phyloP scores from a whole-genome alignment of 2,329 filamentous ascomycete species.

The Ophiostoma ulmi region DNA sequence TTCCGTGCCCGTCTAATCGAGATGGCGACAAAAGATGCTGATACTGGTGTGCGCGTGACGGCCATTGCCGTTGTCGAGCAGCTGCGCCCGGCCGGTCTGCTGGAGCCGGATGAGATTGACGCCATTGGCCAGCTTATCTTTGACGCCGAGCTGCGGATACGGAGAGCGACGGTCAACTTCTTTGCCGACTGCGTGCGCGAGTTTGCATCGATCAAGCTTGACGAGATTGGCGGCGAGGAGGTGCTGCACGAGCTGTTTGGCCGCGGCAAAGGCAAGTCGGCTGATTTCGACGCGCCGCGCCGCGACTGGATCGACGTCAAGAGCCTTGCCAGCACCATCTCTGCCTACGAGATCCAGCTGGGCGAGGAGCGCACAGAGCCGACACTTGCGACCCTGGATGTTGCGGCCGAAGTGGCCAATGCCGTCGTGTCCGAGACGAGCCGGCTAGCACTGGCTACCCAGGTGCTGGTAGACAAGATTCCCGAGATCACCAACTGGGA shows the following conservation, averaged over 20 bases:
- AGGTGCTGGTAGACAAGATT: constrained; percentile 78
- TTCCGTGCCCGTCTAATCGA: constrained; percentile 85
- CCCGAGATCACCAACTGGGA: constrained; percentile 83
- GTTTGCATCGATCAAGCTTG: constrained; percentile 69
- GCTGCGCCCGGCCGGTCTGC: constrained; percentile 74
- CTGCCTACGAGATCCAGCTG: constrained; percentile 70
- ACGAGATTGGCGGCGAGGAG: constrained; percentile 78
- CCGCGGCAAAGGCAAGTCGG: constrained; percentile 55
- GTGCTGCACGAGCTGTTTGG: constrained; percentile 68
- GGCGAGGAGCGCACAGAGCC: constrained; percentile 38
- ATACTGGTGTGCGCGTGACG: constrained; percentile 71
- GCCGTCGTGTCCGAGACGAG: constrained; percentile 62
- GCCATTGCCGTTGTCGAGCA: constrained; percentile 78
- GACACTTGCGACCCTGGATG: constrained; percentile 35
- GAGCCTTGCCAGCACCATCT: constrained; percentile 76
- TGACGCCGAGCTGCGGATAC: constrained; percentile 75
- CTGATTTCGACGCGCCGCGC: constrained; percentile 70
- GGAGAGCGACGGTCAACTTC: constrained; percentile 84
- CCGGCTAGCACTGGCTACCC: constrained; percentile 77
- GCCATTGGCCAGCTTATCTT: constrained; percentile 82
- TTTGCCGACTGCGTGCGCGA: constrained; percentile 85
- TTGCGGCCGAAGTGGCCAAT: constrained; percentile 39
- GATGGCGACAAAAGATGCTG: constrained; percentile 82
- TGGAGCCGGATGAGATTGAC: constrained; percentile 90
- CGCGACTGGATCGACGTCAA: constrained; percentile 88